Percentiles rank a stretch among this genome's conserved stretches.
phyloP scores from a whole-genome alignment of 1,284 basidiomycete species.

The Neonothopanus nambi region DNA sequence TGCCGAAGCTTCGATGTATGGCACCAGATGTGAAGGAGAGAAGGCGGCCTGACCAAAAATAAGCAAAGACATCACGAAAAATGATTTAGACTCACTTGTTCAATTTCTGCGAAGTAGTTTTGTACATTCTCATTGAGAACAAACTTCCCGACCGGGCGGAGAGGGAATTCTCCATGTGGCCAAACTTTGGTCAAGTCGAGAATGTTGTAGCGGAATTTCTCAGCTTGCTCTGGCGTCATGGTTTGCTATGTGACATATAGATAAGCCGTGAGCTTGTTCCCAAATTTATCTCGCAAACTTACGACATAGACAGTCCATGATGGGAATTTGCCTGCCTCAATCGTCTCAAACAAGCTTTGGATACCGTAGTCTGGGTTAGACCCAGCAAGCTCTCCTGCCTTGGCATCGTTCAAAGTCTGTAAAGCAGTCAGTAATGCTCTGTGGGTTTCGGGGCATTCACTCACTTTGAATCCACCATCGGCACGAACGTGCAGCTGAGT shows the following conservation, averaged over 20 bases:
- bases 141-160: slow-evolving; percentile 83
- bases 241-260: slow-evolving; percentile 58
- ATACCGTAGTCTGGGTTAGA: slow-evolving; percentile 83
- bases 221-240: slow-evolving; percentile 90
- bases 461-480: slow-evolving; percentile 77
- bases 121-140: slow-evolving; percentile 85
- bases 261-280: not conserved
- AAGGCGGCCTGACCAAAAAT: slow-evolving; percentile 60
- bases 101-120: slow-evolving; percentile 87
- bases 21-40: slow-evolving; percentile 83
- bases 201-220: slow-evolving; percentile 84
- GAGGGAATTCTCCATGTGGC: slow-evolving; percentile 84
- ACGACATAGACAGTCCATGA: slow-evolving; percentile 79
- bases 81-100: slow-evolving; percentile 52
- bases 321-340: slow-evolving; percentile 77
- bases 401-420: slow-evolving; percentile 65
- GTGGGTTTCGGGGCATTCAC: slow-evolving; percentile 19
- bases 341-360: slow-evolving; percentile 76
- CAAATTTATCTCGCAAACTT: slow-evolving; percentile 25
- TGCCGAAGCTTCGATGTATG: slow-evolving; percentile 85
- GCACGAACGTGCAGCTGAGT: slow-evolving; percentile 79
- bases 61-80: slow-evolving; percentile 21
- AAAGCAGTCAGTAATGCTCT: not conserved
- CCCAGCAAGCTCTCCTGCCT: slow-evolving; percentile 58
- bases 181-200: slow-evolving; percentile 92